Evolutionary conservation across 352 stramenopile genomes (phyloP), one percentile per base, ranked within the genome.

Genomic region (Phytophthora hibernalis): DNA sequence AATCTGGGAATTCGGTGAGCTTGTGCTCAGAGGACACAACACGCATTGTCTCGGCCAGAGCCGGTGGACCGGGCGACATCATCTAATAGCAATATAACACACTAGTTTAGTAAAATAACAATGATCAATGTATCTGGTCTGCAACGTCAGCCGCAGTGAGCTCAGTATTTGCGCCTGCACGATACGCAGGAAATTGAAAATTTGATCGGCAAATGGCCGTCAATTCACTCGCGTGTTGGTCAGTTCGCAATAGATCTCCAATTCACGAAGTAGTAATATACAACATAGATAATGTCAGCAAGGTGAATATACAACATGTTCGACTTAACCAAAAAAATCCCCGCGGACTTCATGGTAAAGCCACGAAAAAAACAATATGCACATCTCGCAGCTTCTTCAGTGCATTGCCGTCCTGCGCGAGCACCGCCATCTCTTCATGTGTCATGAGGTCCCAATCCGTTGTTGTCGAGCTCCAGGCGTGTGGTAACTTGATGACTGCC

Each of bases 261-360:
- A 21, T 20, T 15, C 8, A 43, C 9, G 2, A 37, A 15, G 31
- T 15, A 2, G 31, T 37, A 37, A 37, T 37, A 37, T 37, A 37
- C 31, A 37, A 37, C 31, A 37, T 37, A 28, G 5, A n/a, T n/a
- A 28, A 28, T 28, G 13, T 21, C 3, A 31, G 8, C 18, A 43
- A 21, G 38, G 6, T 28, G 2, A 28, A 21, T 59, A 59, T 47
- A 58, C 47, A 65, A 58, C 48, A 58, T 65, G 48, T 58, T 48
- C 5, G 21, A 55, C 44, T 63, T 63, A 31, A 20, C 43, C 44
- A 47, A 55, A 42, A 3, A 15, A n/a, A n/a, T n/a, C n/a, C n/a
- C 12, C 18, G 47, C 58, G 58, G 2, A 35, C 22, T 20, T 50
- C 40, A 51, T 18, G 5, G 37, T 58, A 22, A 15, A 22, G 38